A percentile compares a stretch with the other conserved stretches of the same genome.
These are phyloP conservation scores for Gautieria morchelliformis DNA, from an alignment of 768 basidiomycete species.

Conservation along the genomic window DNA sequence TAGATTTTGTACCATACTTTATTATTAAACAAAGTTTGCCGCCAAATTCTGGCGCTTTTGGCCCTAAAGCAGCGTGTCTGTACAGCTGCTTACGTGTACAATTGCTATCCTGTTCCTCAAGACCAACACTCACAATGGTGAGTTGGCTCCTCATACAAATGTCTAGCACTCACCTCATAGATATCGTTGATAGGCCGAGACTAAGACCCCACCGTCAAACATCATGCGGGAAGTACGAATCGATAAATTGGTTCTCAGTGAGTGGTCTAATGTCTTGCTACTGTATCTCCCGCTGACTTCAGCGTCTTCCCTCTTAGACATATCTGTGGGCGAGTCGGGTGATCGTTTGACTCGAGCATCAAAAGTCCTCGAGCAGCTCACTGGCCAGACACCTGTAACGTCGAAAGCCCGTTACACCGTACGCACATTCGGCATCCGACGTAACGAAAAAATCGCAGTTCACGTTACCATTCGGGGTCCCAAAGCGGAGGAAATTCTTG, in stretches of 20 bases:
- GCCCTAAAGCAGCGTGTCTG: not conserved
- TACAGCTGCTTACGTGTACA: conserved; percentile 7
- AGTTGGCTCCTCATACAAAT: not conserved
- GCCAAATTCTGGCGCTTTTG: too few relatives aligned
- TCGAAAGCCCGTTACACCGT: conserved; percentile 99
- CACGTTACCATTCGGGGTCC: conserved; percentile 99
- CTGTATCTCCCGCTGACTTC: conserved; percentile 8
- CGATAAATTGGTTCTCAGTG: conserved; percentile 99
- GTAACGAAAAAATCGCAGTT: conserved; percentile 99
- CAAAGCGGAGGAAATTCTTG: conserved; percentile 98
- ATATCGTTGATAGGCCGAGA: conserved; percentile 52
- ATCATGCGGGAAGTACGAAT: conserved; percentile 94
- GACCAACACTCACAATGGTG: conserved; percentile 6
- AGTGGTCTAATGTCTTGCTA: conserved; percentile 29
- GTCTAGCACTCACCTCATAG: not conserved
- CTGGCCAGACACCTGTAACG: conserved; percentile 97
- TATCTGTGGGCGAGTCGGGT: conserved; percentile 99
- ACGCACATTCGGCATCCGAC: conserved; percentile 96
- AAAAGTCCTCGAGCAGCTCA: conserved; percentile 98
- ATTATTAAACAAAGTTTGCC: too few relatives aligned
- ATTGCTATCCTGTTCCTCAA: not conserved
- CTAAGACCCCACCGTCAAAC: conserved; percentile 83
- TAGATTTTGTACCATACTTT: too few relatives aligned
- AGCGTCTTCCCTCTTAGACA: conserved; percentile 48
- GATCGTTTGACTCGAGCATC: conserved; percentile 98